Percentiles rank a stretch among this genome's conserved stretches.
Conservation (phyloP, 495 filamentous ascomycete genomes). For the Aspergillus leporis region DNA sequence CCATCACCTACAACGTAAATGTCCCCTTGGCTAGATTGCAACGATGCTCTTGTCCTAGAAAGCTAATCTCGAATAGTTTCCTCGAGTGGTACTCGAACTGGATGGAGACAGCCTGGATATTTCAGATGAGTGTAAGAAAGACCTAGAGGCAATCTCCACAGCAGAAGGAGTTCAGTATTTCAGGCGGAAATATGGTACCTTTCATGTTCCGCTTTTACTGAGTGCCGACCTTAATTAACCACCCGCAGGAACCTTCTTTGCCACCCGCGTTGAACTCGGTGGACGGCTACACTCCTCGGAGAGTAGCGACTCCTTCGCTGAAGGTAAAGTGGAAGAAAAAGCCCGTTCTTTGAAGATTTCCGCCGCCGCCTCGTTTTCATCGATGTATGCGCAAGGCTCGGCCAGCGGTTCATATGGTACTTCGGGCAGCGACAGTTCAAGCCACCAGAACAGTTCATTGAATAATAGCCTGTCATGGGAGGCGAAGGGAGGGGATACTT, state of each 20-base stretch:
- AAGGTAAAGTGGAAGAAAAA: background rate
- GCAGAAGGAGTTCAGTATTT: background rate
- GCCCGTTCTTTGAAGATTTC: slow-evolving; percentile 5
- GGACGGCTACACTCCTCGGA: slow-evolving; percentile 8
- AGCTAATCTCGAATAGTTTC: slow-evolving; percentile 7
- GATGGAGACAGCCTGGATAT: slow-evolving; percentile 7
- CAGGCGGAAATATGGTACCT: slow-evolving; percentile 14
- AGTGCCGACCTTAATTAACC: background rate
- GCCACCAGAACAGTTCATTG: background rate
- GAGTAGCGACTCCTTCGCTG: background rate
- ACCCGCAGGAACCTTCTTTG: slow-evolving; percentile 7
- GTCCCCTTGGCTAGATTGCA: background rate
- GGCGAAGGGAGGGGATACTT: slow-evolving; percentile 14
- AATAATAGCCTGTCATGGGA: slow-evolving; percentile 7
- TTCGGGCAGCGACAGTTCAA: background rate
- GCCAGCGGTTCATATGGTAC: slow-evolving; percentile 2
- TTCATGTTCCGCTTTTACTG: background rate
- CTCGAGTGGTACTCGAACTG: slow-evolving; percentile 11
- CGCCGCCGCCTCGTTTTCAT: slow-evolving; percentile 13
- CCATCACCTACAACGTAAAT: slow-evolving; percentile 14
- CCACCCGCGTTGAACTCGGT: slow-evolving; percentile 11
- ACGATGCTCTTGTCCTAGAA: background rate
- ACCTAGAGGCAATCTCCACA: background rate
- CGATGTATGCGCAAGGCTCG: slow-evolving; percentile 11
- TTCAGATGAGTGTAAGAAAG: slow-evolving; percentile 10